Evolutionary conservation across 306 rosid genomes (phyloP).

Genomic region (Fragaria vesca): DNA sequence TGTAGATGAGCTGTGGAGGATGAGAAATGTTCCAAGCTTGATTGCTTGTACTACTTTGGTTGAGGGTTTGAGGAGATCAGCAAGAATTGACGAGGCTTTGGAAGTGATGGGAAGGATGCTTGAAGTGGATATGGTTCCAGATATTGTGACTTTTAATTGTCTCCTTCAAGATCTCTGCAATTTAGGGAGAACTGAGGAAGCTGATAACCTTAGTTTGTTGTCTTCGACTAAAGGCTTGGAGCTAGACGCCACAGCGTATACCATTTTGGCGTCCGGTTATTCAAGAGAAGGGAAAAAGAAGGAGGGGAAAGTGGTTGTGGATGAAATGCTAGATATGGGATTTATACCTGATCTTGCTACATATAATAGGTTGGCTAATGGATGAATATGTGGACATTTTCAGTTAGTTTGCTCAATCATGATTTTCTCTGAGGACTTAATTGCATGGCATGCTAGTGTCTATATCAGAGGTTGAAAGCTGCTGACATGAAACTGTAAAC

Average conservation of each 20-base stretch:
- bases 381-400: slow-evolving; percentile 15
- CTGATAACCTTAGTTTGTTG: slow-evolving; percentile 57
- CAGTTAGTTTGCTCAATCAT: not conserved
- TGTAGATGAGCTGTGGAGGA: slow-evolving; percentile 64
- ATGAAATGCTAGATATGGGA: slow-evolving; percentile 84
- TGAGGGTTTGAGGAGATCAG: slow-evolving; percentile 62
- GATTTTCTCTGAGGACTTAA: not conserved
- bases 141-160: slow-evolving; percentile 69
- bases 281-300: slow-evolving; percentile 45
- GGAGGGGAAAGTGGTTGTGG: slow-evolving; percentile 55
- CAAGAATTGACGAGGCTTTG: slow-evolving; percentile 45
- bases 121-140: slow-evolving; percentile 52
- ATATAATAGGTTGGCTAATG: slow-evolving; percentile 60
- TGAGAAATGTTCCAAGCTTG: slow-evolving; percentile 58
- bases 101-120: slow-evolving; percentile 62
- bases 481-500: not conserved
- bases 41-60: slow-evolving; percentile 62
- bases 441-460: not conserved
- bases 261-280: slow-evolving; percentile 57
- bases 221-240: slow-evolving; percentile 63
- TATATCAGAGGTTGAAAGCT: not conserved
- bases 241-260: slow-evolving; percentile 52
- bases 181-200: slow-evolving; percentile 53
- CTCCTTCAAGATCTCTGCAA: slow-evolving; percentile 62
- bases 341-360: slow-evolving; percentile 67